Percentiles rank a stretch among this genome's conserved stretches.
Evolutionary conservation across 106 monocot species (phyloP).

Genomic region (Dendrobium officinale): DNA sequence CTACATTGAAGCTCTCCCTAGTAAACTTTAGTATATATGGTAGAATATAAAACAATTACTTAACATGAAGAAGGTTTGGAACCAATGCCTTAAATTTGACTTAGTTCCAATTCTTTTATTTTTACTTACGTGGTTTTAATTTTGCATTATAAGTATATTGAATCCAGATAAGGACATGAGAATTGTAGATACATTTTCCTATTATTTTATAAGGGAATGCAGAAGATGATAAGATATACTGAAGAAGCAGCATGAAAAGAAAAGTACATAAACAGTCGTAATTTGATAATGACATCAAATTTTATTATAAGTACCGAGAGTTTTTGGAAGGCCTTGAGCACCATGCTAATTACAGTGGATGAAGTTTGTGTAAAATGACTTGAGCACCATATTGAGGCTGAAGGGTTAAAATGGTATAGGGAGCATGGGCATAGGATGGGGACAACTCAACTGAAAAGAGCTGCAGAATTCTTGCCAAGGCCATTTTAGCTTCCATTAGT

Average conservation of each 20-base stretch:
- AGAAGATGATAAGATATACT: no score
- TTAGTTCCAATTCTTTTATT: not conserved
- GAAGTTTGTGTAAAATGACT: slow-evolving; percentile 21
- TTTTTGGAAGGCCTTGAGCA: not conserved
- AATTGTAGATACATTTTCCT: not conserved
- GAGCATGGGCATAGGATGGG: slow-evolving; percentile 50
- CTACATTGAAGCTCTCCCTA: not conserved
- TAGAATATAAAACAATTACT: not conserved
- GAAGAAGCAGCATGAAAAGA: not conserved
- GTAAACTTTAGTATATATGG: not conserved
- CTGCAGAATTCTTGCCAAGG: slow-evolving; percentile 43
- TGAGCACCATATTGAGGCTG: slow-evolving; percentile 57
- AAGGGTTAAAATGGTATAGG: slow-evolving; percentile 24
- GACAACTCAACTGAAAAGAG: slow-evolving; percentile 47
- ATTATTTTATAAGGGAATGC: not conserved
- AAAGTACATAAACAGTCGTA: not conserved
- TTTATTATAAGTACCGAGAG: not conserved
- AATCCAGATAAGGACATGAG: not conserved
- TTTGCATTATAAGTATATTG: not conserved
- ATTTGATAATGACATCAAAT: not conserved
- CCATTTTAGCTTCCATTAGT: slow-evolving; percentile 61
- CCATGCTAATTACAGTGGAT: no score
- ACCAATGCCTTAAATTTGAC: not conserved
- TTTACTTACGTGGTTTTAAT: not conserved
- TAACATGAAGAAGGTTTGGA: not conserved